Conservation (phyloP, 2,329 filamentous ascomycete genomes). For the Fusarium euwallaceae region DNA sequence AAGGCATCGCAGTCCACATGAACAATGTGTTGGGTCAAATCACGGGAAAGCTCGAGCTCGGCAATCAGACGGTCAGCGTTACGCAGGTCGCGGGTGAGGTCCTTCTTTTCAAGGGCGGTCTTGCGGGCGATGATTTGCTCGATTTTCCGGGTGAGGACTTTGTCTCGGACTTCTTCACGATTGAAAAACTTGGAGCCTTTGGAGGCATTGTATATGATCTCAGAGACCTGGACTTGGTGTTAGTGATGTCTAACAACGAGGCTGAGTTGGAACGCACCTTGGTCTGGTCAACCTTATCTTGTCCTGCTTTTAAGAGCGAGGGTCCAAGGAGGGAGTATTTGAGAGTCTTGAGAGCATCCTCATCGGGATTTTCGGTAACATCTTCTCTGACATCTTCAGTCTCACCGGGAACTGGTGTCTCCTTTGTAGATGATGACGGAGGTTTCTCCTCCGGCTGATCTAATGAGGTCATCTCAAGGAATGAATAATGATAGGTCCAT, state of each 20-base stretch:
- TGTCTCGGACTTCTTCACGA: constrained; percentile 87
- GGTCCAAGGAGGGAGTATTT: constrained; percentile 93
- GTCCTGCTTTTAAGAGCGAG: constrained; percentile 92
- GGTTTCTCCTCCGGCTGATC: constrained; percentile 28
- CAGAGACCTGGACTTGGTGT: constrained; percentile 73
- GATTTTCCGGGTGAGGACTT: constrained; percentile 87
- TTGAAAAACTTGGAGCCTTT: constrained; percentile 98
- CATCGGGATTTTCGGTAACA: constrained; percentile 12
- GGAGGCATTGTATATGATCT: constrained; percentile 96
- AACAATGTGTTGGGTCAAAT: constrained; percentile 86
- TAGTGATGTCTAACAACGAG: neutral
- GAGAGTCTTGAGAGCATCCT: constrained; percentile 65
- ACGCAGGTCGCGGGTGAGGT: constrained; percentile 79
- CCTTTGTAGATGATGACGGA: constrained; percentile 21
- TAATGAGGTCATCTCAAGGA: constrained; percentile 38
- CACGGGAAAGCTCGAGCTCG: constrained; percentile 82
- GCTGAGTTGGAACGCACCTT: constrained; percentile 66
- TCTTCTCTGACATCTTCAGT: constrained; percentile 12
- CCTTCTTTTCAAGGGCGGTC: constrained; percentile 78
- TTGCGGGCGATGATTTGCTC: constrained; percentile 82
- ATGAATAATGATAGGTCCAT: neutral
- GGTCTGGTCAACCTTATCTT: constrained; percentile 91
- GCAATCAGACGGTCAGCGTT: constrained; percentile 85
- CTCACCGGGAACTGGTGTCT: constrained; percentile 7
- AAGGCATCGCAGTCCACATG: constrained; percentile 99